Base-by-base conservation (phyloP, 305 asterid species). In the Fraxinus albicans region DNA sequence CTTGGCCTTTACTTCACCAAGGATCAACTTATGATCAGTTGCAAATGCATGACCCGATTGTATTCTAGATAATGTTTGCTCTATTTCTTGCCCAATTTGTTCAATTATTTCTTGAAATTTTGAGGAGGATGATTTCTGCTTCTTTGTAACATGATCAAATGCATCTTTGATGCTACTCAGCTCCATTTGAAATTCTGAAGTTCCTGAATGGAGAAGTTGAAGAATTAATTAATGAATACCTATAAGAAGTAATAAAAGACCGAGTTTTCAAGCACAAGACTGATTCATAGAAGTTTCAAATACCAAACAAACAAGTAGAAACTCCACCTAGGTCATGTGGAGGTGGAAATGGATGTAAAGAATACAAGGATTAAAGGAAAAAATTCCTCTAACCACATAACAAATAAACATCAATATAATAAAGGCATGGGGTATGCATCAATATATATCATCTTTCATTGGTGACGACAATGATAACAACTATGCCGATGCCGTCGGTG, bases 71-170 rank as follows among this genome's bases (percentile, higher is more conserved):
- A 93, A 74, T 74, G 97, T 97, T 81, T 91, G 93, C 79, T 90
- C 97, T 53, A 96, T 92, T 90, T 93, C 98, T 78, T 83, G 91
- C 76, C 88, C 87, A 36, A 96, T 90, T 84, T 89, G 94, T 79
- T 89, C 93, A 13, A 94, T 88, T 69, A 91, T 89, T 89, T 96
- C 99, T 84, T 90, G 98, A 77, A 92, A 91, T 87, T 93, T 92
- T 0, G 98, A 91, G 77, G 93, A 93, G 25, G 97, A 88, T 78
- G 93, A 82, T 87, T 93, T 93, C 67, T 94, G 98, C 91, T 93
- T 96, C 96, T 96, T 94, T 9, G 98, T 84, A 34, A 93, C 98
- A 9, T 95, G 97, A 89, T 93, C 97, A 83, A 96, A 96, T 63
- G 97, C 97, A 85, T 94, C 98, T 90, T 92, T 94, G 87, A 94